Base-by-base conservation (phyloP, 257 asterid species). In the Salvia splendens region DNA sequence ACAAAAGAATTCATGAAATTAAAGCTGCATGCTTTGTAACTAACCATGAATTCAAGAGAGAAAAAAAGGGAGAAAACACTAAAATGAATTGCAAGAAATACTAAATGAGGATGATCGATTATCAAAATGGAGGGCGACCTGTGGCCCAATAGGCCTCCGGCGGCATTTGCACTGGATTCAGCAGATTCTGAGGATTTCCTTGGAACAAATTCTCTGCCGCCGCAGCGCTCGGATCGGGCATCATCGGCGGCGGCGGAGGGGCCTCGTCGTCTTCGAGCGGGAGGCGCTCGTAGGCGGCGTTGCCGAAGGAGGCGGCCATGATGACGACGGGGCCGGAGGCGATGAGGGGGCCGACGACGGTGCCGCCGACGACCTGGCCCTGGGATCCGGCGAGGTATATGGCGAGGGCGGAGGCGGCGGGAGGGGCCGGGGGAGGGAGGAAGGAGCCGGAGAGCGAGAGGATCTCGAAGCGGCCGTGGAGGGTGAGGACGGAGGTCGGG, bases 101-200 rank as follows among this genome's bases (percentile, higher is more conserved):
- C 20, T 17, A 17, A 17, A 17, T 17, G 20, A 17, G 20, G 20
- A 17, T 17, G 69, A 58, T 50, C 17, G 72, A 55, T 15, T 63
- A 30, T 78, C 60, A 89, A 80, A 83, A 87, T 4, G 85, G 91
- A 69, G 91, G 93, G 7, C 96, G 89, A 64, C 79, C 87, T 11
- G 89, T 57, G 6, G 84, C 96, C 94, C 98, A 88, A 15, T 81
- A 93, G 2, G 88, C 92, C 63, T 92, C 30, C 30, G 30, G 50
- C 28, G 93, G 97, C 57, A 89, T 73, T 64, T 89, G 96, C 11
- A 92, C 52, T 2, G 30, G 30, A 24, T 24, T 24, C 30, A 24
- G 30, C 54, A 89, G 78, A 80, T 87, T 87, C 14, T 74, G 86
- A 43, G 85, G 81, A 46, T 76, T 62, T 58, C 86, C 86, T 64